phyloP scores from a whole-genome alignment of 495 filamentous ascomycete species.

The Parmelia sp. region DNA sequence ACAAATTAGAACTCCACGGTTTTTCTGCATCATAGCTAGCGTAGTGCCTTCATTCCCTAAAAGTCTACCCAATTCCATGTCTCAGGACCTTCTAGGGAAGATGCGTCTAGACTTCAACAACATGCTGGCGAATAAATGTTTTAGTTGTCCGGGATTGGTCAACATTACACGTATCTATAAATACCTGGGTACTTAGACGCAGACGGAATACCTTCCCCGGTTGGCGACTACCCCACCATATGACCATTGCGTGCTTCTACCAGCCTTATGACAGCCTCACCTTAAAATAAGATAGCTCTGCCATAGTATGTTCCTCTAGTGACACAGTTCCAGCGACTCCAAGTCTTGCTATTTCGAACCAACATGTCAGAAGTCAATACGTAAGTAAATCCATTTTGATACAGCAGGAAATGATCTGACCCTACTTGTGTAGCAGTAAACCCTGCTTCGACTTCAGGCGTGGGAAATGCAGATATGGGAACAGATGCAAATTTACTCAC shows the following conservation, averaged over 20 bases:
- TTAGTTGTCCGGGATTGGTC: no score
- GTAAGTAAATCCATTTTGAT: conserved; percentile 10
- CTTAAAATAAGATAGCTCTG: neutral
- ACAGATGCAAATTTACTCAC: conserved; percentile 22
- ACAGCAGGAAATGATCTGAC: conserved; percentile 14
- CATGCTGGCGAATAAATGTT: no score
- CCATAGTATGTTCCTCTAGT: conserved; percentile 12
- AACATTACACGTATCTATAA: no score
- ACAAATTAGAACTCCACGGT: conserved; percentile 3
- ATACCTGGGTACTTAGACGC: no score
- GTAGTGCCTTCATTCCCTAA: conserved; percentile 18
- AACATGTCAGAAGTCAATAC: conserved; percentile 10
- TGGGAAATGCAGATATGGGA: conserved; percentile 20
- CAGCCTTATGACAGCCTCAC: neutral
- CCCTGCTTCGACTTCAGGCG: conserved; percentile 16
- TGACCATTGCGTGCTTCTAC: no score
- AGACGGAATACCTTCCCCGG: no score
- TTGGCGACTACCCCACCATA: no score
- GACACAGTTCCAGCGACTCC: neutral
- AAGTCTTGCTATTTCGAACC: conserved; percentile 6
- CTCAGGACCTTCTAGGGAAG: conserved; percentile 21
- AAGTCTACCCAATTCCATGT: conserved; percentile 18
- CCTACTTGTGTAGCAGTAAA: conserved; percentile 14
- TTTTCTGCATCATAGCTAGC: conserved; percentile 7
- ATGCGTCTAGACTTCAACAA: conserved; percentile 20